phyloP scores from a whole-genome alignment of 2,329 filamentous ascomycete species.

The Penicillium verrucosum region DNA sequence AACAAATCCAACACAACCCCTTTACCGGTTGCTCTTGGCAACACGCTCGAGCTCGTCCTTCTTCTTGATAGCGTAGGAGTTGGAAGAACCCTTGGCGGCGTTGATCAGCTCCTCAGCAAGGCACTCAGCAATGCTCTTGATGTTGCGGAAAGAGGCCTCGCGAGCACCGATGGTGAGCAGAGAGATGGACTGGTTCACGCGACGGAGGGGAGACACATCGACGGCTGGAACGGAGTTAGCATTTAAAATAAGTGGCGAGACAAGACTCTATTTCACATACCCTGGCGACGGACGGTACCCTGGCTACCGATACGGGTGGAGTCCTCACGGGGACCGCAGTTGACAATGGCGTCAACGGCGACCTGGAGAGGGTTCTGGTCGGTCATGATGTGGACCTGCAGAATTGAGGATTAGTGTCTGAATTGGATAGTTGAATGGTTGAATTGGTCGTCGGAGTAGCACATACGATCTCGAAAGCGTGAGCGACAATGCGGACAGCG shows the following conservation, averaged over 20 bases:
- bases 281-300: constrained; percentile 97
- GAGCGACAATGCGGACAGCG: constrained; percentile 98
- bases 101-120: constrained; percentile 99
- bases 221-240: constrained; percentile 59
- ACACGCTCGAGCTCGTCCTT: constrained; percentile 99
- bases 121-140: constrained; percentile 99
- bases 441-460: background rate
- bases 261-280: background rate
- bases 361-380: constrained; percentile 99
- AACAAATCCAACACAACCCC: constrained; percentile 37
- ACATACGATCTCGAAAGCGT: constrained; percentile 99
- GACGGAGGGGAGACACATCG: constrained; percentile 98
- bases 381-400: constrained; percentile 99
- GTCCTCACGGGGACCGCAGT: constrained; percentile 99
- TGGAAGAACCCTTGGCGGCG: constrained; percentile 99
- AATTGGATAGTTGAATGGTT: background rate
- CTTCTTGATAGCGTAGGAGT: constrained; percentile 99
- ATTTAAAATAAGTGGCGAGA: background rate
- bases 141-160: constrained; percentile 98
- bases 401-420: constrained; percentile 20
- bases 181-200: constrained; percentile 99
- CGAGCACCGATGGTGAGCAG: constrained; percentile 98
- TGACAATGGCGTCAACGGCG: constrained; percentile 98
- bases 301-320: constrained; percentile 98
- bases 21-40: constrained; percentile 99